Conservation (phyloP, 2,329 filamentous ascomycete genomes). For the Xylaria sp. region DNA sequence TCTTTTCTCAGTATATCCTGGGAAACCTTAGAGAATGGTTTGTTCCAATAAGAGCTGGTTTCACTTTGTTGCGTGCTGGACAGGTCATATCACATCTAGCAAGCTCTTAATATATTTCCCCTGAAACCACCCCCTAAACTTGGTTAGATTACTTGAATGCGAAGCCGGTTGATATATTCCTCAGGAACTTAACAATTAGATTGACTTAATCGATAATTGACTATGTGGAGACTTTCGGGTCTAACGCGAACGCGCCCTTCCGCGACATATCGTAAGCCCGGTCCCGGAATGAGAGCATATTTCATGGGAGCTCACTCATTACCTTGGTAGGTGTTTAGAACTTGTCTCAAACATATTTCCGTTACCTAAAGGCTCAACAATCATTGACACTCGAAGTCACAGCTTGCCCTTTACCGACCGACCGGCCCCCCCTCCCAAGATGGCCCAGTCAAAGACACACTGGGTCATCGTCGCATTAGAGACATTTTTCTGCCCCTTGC, state of each 20-base stretch:
- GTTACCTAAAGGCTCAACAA: not conserved
- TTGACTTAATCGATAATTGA: not conserved
- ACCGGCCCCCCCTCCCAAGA: not conserved
- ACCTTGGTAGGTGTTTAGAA: too few relatives aligned
- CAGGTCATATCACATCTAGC: too few relatives aligned
- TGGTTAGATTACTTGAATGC: not conserved
- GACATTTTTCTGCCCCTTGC: slow-evolving; percentile 49
- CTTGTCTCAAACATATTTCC: not conserved
- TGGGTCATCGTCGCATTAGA: slow-evolving; percentile 52
- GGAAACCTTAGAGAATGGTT: too few relatives aligned
- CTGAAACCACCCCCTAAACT: not conserved
- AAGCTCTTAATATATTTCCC: too few relatives aligned
- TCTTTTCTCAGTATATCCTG: too few relatives aligned
- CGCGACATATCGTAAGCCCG: slow-evolving; percentile 23
- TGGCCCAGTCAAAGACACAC: slow-evolving; percentile 42
- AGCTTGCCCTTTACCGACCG: not conserved
- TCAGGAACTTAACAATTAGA: not conserved
- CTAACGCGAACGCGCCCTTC: slow-evolving; percentile 27
- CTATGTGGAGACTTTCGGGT: slow-evolving; percentile 13
- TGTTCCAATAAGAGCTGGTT: too few relatives aligned
- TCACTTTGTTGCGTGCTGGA: too few relatives aligned
- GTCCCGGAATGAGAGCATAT: slow-evolving; percentile 6
- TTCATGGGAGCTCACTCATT: not conserved
- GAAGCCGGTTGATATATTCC: not conserved
- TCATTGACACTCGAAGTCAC: not conserved